Conservation (phyloP, 2,329 filamentous ascomycete genomes). For the Hirsutella minnesotensis region DNA sequence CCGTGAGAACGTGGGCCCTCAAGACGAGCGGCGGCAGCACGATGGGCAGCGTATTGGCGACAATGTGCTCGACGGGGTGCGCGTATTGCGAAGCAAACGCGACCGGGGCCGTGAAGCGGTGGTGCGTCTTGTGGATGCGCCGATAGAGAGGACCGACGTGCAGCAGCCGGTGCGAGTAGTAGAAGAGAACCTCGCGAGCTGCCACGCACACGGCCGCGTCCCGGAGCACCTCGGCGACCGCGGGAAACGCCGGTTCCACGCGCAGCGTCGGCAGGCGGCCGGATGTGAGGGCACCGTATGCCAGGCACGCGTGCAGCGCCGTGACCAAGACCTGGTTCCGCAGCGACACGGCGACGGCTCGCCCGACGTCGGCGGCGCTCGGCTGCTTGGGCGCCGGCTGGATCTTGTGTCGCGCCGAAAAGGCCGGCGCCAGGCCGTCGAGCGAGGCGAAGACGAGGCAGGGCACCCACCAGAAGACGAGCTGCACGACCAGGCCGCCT, state of each 20-base stretch:
- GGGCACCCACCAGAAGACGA: constrained; percentile 34
- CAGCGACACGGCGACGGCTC: constrained; percentile 30
- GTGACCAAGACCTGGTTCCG: constrained; percentile 34
- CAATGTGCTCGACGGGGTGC: constrained; percentile 42
- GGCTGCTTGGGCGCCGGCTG: constrained; percentile 40
- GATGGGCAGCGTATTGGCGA: constrained; percentile 41
- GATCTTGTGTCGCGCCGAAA: constrained; percentile 40
- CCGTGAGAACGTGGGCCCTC: constrained; percentile 35
- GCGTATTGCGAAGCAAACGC: constrained; percentile 44
- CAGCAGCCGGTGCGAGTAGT: constrained; percentile 41
- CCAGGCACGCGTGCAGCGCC: constrained; percentile 14
- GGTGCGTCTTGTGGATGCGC: constrained; percentile 42
- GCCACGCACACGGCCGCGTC: constrained; percentile 30
- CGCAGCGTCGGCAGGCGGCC: constrained; percentile 21
- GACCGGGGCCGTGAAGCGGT: constrained; percentile 43
- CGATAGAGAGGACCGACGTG: constrained; percentile 36
- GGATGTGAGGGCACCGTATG: constrained; percentile 5
- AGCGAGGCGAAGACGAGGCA: constrained; percentile 29
- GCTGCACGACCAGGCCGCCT: constrained; percentile 26
- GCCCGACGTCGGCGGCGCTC: constrained; percentile 26
- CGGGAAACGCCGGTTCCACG: constrained; percentile 25
- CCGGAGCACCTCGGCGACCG: constrained; percentile 18
- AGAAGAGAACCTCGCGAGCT: constrained; percentile 39
- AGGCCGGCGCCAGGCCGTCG: constrained; percentile 30
- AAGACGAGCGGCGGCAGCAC: constrained; percentile 34